Base-by-base conservation (phyloP, 257 asterid species). In the Pogostemon cablin region DNA sequence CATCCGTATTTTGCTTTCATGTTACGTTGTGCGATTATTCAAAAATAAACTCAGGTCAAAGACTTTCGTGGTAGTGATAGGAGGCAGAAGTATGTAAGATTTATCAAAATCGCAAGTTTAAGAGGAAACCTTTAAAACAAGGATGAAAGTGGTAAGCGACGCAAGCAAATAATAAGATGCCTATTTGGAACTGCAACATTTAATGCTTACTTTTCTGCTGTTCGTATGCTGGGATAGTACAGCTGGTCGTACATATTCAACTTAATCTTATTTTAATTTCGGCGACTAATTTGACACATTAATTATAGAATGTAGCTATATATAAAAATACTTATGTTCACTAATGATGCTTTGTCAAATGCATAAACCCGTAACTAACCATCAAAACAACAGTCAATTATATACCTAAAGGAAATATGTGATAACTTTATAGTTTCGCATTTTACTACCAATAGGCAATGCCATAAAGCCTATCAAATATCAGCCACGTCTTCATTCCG, bases 271-370 rank as follows among this genome's bases (percentile, higher is more conserved):
- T 52, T 61, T 41, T 39, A 25, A 50, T 44, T 77, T 43, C 15
- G 38, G 49, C 62, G 64, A 55, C 69, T 63, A 66, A 70, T 67
- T 64, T 66, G 37, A 64, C 60, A 56, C 70, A n/a, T 58, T 34
- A 67, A 55, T 53, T 56, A 56, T 67, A 72, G 60, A 20, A 60
- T 6, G 5, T 62, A 25, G 15, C 69, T 20, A 50, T 34, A 44
- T 8, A 74, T 34, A 48, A 40, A 8, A 53, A 55, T 77, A 20
- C 32, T 25, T 25, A 25, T 25, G 32, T 35, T 40, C 67, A 38
- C 47, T 61, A 35, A 47, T 41, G 35, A 68, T 48, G 58, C 20
- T 53, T 56, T 44, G 37, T 48, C 39, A 10, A 77, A 58, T 47
- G 42, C 38, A 67, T 47, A 49, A 25, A 52, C 32, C 46, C 71